Conservation (phyloP, 441 rosid species). For the Adansonia rubrostipa region DNA sequence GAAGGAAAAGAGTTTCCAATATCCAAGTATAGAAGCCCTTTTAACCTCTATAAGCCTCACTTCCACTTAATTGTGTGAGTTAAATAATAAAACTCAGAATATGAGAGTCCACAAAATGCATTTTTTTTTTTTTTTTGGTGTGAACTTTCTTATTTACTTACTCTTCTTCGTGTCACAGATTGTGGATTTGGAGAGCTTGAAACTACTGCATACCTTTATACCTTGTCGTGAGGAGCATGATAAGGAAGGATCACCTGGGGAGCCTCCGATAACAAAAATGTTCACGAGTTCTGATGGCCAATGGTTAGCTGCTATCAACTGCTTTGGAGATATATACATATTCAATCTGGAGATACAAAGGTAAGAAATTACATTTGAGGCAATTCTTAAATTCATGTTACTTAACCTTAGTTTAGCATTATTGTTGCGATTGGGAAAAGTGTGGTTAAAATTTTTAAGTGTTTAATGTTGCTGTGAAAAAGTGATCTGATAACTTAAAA, state of each 20-base stretch:
- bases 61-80: not conserved
- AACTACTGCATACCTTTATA: slow-evolving; percentile 61
- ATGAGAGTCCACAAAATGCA: not conserved
- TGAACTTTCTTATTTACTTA: not conserved
- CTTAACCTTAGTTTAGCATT: not conserved
- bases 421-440: not conserved
- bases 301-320: slow-evolving; percentile 91
- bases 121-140: not conserved
- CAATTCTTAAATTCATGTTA: not conserved
- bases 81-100: not conserved
- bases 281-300: slow-evolving; percentile 80
- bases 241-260: slow-evolving; percentile 52
- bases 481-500: not conserved
- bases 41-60: not conserved
- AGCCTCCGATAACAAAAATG: slow-evolving; percentile 90
- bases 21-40: not conserved
- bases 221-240: slow-evolving; percentile 60
- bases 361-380: slow-evolving; percentile 38
- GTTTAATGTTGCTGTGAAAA: not conserved
- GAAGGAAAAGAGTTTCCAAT: not conserved
- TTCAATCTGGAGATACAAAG: slow-evolving; percentile 84
- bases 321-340: slow-evolving; percentile 88
- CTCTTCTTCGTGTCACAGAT: slow-evolving; percentile 44
- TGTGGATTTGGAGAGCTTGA: slow-evolving; percentile 65
- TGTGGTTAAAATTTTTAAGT: not conserved